Percentiles rank a stretch among this genome's conserved stretches.
phyloP scores from a whole-genome alignment of 1,284 basidiomycete genomes.

The Volvariella volvacea region DNA sequence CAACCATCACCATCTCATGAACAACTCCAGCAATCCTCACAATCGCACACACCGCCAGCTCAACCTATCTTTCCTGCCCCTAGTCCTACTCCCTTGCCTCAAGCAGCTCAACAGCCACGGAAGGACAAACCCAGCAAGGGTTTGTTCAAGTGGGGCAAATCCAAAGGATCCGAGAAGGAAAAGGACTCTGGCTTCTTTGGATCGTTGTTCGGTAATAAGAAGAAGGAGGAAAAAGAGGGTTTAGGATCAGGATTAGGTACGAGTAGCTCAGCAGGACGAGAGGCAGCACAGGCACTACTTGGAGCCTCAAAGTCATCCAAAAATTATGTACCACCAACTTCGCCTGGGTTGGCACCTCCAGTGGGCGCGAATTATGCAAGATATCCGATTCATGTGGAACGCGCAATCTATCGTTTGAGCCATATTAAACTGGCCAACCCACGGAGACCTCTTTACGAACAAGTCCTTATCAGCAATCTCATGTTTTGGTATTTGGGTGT shows the following conservation, averaged over 20 bases:
- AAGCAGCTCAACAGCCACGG: conserved; percentile 22
- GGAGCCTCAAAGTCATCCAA: conserved; percentile 79
- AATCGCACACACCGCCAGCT: background rate
- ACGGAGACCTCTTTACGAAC: conserved; percentile 92
- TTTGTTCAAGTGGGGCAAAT: conserved; percentile 68
- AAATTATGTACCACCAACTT: conserved; percentile 49
- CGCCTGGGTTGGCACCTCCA: conserved; percentile 42
- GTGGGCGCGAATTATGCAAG: conserved; percentile 56
- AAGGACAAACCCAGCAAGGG: conserved; percentile 80
- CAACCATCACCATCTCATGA: background rate
- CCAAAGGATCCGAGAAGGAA: conserved; percentile 58
- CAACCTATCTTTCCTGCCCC: conserved; percentile 13
- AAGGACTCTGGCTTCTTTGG: conserved; percentile 81
- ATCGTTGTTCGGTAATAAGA: conserved; percentile 79
- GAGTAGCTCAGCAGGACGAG: conserved; percentile 59
- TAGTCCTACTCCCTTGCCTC: no score
- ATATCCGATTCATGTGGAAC: conserved; percentile 97
- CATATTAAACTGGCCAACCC: conserved; percentile 99
- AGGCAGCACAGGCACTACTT: conserved; percentile 76
- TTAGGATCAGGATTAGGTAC: conserved; percentile 41
- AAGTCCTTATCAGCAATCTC: conserved; percentile 96
- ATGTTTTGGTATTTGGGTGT: conserved; percentile 99
- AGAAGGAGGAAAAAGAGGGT: conserved; percentile 65
- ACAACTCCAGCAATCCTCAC: background rate
- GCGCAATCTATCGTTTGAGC: conserved; percentile 93